phyloP scores from a whole-genome alignment of 176 grass and related monocot genomes.

The Avena eriantha region DNA sequence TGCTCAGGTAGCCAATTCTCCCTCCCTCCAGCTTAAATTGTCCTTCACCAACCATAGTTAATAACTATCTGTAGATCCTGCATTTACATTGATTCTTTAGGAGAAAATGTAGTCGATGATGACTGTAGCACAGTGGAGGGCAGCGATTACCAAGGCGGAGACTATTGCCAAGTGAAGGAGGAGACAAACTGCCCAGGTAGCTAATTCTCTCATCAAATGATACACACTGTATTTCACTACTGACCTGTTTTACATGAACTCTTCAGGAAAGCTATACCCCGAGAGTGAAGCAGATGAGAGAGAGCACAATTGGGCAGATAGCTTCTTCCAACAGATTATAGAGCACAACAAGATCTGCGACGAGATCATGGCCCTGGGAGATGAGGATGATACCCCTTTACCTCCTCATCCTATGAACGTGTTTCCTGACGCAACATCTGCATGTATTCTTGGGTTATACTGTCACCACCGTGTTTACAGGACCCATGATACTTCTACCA shows the following conservation, averaged over 20 bases:
- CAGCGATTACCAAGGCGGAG: neutral
- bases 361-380: neutral
- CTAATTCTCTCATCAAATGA: neutral
- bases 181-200: slow-evolving; percentile 28
- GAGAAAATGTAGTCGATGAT: neutral
- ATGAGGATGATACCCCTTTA: slow-evolving; percentile 5
- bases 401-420: neutral
- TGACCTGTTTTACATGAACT: slow-evolving; percentile 6
- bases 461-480: slow-evolving; percentile 25
- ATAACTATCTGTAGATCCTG: neutral
- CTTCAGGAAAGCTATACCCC: neutral
- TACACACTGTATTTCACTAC: neutral
- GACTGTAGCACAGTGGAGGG: neutral
- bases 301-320: neutral
- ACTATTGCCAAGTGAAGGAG: neutral
- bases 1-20: neutral
- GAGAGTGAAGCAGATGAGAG: neutral
- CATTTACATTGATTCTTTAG: neutral
- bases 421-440: neutral
- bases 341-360: neutral
- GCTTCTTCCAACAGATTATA: neutral
- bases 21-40: neutral
- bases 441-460: neutral
- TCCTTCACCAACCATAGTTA: neutral
- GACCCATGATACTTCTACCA: slow-evolving; percentile 23